Evolutionary conservation across 805 yeast species (phyloP).

Genomic region (Pichia ethanolica): DNA sequence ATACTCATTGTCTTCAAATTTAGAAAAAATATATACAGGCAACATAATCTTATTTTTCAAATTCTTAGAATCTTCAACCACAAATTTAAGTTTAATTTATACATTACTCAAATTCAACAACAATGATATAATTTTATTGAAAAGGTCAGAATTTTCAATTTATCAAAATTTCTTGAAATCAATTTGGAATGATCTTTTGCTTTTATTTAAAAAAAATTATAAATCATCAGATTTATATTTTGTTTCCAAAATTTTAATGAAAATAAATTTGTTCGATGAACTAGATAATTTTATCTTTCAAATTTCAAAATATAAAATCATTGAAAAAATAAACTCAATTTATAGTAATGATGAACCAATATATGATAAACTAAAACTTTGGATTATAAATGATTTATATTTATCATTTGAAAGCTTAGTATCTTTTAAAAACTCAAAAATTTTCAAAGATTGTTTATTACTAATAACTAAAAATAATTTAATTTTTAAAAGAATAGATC

Average conservation of each 20-base stretch:
- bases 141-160: slow-evolving; percentile 10
- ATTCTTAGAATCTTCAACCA: slow-evolving; percentile 6
- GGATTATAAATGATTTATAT: slow-evolving; percentile 33
- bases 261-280: slow-evolving; percentile 18
- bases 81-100: slow-evolving; percentile 4
- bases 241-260: slow-evolving; percentile 14
- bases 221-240: slow-evolving; percentile 7
- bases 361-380: slow-evolving; percentile 28
- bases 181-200: slow-evolving; percentile 1
- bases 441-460: slow-evolving; percentile 13
- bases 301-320: slow-evolving; percentile 33
- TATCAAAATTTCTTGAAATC: slow-evolving; percentile 6
- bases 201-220: background rate
- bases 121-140: slow-evolving; percentile 5
- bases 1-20: background rate
- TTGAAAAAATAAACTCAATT: slow-evolving; percentile 5
- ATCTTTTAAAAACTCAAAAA: background rate
- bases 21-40: slow-evolving; percentile 13
- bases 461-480: slow-evolving; percentile 19
- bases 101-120: slow-evolving; percentile 4
- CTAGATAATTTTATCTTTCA: slow-evolving; percentile 28
- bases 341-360: slow-evolving; percentile 20
- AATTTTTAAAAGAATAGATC: slow-evolving; percentile 41
- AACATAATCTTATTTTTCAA: slow-evolving; percentile 1
- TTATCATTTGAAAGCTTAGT: slow-evolving; percentile 20